A percentile compares a stretch with the other conserved stretches of the same genome.
phyloP scores from a whole-genome alignment of 164 flowering plant genomes.

The Aristolochia fimbriata region DNA sequence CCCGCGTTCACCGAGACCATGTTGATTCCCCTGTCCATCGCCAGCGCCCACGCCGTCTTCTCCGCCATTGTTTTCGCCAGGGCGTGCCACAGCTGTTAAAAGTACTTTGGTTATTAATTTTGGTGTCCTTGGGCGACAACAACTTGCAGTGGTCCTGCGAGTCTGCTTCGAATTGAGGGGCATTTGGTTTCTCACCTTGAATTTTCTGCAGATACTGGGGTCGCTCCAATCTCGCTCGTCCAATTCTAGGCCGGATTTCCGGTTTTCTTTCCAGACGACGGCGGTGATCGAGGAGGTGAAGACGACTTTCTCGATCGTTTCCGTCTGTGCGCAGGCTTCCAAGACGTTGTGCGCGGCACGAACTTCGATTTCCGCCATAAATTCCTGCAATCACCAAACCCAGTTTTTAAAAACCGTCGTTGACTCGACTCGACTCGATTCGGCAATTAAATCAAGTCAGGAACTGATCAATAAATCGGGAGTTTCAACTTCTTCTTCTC shows the following conservation, averaged over 20 bases:
- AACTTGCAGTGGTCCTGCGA: too few species aligned
- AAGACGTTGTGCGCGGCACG: slow-evolving; percentile 78
- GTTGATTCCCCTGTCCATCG: slow-evolving; percentile 66
- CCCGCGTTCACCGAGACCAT: slow-evolving; percentile 77
- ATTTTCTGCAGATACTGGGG: slow-evolving; percentile 44
- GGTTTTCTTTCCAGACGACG: slow-evolving; percentile 49
- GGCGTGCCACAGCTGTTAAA: slow-evolving; percentile 75
- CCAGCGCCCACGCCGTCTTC: slow-evolving; percentile 79
- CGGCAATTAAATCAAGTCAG: too few species aligned
- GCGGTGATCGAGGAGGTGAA: slow-evolving; percentile 80
- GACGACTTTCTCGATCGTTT: slow-evolving; percentile 62
- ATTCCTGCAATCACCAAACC: slow-evolving; percentile 33
- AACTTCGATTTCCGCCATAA: slow-evolving; percentile 56
- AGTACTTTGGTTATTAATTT: too few species aligned
- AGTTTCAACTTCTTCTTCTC: too few species aligned
- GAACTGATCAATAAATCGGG: too few species aligned
- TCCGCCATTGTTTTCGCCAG: slow-evolving; percentile 70
- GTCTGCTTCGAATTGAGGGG: too few species aligned
- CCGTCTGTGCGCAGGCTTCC: slow-evolving; percentile 79
- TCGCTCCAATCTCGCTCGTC: slow-evolving; percentile 75
- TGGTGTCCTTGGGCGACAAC: too few species aligned
- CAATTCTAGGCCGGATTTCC: slow-evolving; percentile 19
- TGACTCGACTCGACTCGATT: too few species aligned
- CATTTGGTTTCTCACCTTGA: slow-evolving; percentile 36
- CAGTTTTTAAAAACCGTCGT: too few species aligned